These are phyloP conservation scores for Penicillium sp. DNA, from an alignment of 2,329 filamentous ascomycete genomes.

Conservation along the genomic window DNA sequence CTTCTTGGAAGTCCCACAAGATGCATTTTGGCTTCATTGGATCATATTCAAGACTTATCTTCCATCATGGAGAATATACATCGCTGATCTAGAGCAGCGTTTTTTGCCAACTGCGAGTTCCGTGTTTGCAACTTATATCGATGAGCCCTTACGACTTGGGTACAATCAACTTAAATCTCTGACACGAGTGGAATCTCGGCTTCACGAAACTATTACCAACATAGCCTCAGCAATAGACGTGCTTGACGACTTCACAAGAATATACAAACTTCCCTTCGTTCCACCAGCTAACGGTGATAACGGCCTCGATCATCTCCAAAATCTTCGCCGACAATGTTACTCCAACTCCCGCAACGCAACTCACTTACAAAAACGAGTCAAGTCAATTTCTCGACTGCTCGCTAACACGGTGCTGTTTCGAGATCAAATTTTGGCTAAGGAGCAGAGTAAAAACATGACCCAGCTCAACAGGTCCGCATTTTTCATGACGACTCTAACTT, in stretches of 20 bases:
- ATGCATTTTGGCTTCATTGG: constrained; percentile 31
- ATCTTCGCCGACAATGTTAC: too few relatives aligned
- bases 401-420: constrained; percentile 23
- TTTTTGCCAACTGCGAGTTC: constrained; percentile 27
- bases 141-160: constrained; percentile 9
- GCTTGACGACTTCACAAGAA: too few relatives aligned
- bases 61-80: constrained; percentile 34
- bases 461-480: constrained; percentile 32
- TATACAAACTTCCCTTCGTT: too few relatives aligned
- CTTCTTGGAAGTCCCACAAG: neutral
- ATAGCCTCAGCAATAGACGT: neutral
- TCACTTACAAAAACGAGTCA: constrained; percentile 23
- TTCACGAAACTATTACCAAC: constrained; percentile 21
- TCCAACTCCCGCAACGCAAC: constrained; percentile 21
- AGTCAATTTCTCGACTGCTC: constrained; percentile 23
- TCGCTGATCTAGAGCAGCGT: constrained; percentile 28
- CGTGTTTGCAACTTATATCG: constrained; percentile 12
- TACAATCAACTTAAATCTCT: constrained; percentile 3
- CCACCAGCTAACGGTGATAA: too few relatives aligned
- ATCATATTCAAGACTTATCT: constrained; percentile 34
- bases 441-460: constrained; percentile 29
- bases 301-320: too few relatives aligned
- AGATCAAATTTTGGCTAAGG: constrained; percentile 15
- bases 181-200: constrained; percentile 20
- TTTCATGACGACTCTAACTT: constrained; percentile 34